Evolutionary conservation across 2,329 filamentous ascomycete species (phyloP), one percentile per base, ranked within the genome.

Genomic region (Cladosporium velox): DNA sequence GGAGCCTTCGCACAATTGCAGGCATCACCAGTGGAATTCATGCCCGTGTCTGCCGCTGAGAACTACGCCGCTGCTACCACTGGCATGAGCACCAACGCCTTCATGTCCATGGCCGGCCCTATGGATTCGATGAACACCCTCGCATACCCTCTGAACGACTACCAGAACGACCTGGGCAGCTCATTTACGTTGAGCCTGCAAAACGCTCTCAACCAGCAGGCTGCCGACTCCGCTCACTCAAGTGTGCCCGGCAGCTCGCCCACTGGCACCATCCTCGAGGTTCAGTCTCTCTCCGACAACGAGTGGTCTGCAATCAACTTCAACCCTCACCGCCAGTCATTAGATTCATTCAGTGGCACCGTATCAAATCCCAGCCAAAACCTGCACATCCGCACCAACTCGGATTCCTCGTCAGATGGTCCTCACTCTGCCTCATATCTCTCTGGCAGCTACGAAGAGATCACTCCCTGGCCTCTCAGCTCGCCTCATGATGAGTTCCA

Each of bases 351-450:
- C 65, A 65, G 67, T 47, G 73, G 73, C 61, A 89, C 91, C 70
- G 93, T 97, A 74, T 96, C 96, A 83, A 97, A 97, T 79, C 94
- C 94, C 1, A 88, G 90, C 68, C 91, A 97, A 80, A 96, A 93
- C 0, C 83, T 98, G 61, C 94, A 97, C 80, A 86, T 96, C 74
- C 88, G 93, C 71, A 93, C 90, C 64, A 89, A 90, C 73, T 97
- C 93, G 4, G 92, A 96, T 73, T 95, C 92, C 2, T 95, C 91
- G 1, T 87, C 88, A 4, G 85, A 86, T 68, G 81, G 72, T 78
- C 87, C 77, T 24, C 77, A 78, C 82, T 89, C 75, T 76, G 90
- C 83, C 77, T 63, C 60, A 11, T 77, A 79, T 49, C 92, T 80
- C 77, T 92, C 85, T 82, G 88, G 84, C 69, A 95, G 91, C 80